Evolutionary conservation across 2,329 filamentous ascomycete genomes (phyloP).

Genomic region (Cladosporium phlei): DNA sequence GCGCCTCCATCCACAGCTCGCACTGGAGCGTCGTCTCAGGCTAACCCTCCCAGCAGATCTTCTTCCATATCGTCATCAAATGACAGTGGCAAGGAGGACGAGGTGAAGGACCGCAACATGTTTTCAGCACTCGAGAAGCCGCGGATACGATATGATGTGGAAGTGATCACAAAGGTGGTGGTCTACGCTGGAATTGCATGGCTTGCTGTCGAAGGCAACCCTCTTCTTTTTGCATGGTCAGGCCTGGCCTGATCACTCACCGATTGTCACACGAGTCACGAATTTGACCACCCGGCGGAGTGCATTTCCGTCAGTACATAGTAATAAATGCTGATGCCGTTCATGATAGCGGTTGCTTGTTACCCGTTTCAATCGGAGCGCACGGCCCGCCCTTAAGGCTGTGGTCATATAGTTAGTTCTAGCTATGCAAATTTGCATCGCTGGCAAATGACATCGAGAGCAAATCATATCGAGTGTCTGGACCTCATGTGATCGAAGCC

Average conservation of each 20-base stretch:
- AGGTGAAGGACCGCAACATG: conserved; percentile 55
- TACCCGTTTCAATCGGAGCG: too few relatives aligned
- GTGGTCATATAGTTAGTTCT: too few relatives aligned
- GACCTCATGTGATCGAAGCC: too few relatives aligned
- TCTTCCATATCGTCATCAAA: conserved; percentile 15
- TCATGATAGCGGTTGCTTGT: too few relatives aligned
- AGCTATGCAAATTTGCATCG: too few relatives aligned
- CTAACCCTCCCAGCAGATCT: background rate
- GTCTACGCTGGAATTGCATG: conserved; percentile 92
- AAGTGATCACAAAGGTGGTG: conserved; percentile 93
- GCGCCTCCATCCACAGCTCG: conserved; percentile 27
- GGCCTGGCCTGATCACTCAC: conserved; percentile 8
- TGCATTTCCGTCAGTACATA: too few relatives aligned
- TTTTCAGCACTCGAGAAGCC: conserved; percentile 81
- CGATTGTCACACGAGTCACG: too few relatives aligned
- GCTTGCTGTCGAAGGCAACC: conserved; percentile 72
- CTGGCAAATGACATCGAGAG: too few relatives aligned
- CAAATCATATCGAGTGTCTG: too few relatives aligned
- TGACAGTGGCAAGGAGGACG: conserved; percentile 33
- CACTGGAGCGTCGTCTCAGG: background rate
- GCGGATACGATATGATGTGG: conserved; percentile 93
- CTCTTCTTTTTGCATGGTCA: conserved; percentile 56
- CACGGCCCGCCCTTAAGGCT: too few relatives aligned
- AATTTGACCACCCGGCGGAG: too few relatives aligned
- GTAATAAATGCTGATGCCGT: too few relatives aligned